Percentiles rank a stretch among this genome's conserved stretches.
These are phyloP conservation scores for Aegle marmelos DNA, from an alignment of 345 rosid species.

Conservation along the genomic window DNA sequence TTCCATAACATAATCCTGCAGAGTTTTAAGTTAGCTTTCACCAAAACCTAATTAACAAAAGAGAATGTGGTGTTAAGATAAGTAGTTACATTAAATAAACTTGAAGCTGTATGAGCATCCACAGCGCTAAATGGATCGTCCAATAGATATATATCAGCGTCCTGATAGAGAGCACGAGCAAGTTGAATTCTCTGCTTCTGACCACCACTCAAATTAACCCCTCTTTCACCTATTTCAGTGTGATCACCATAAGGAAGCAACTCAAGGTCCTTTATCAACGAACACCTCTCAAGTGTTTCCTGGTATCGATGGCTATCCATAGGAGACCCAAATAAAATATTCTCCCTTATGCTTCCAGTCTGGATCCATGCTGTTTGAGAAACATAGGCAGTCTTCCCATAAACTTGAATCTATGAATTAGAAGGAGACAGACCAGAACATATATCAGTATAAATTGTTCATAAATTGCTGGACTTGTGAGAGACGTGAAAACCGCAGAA, in stretches of 20 bases:
- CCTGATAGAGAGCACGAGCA: constrained; percentile 93
- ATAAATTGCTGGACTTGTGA: not conserved
- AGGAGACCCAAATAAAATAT: constrained; percentile 73
- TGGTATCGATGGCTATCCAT: constrained; percentile 69
- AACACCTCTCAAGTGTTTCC: constrained; percentile 74
- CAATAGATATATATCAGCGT: constrained; percentile 84
- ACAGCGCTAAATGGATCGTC: constrained; percentile 98
- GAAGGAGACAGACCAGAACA: not conserved
- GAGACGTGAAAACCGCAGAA: not conserved
- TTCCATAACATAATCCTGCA: constrained; percentile 76
- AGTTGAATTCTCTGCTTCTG: constrained; percentile 97
- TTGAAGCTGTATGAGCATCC: constrained; percentile 92
- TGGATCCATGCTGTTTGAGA: constrained; percentile 98
- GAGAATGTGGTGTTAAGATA: not conserved
- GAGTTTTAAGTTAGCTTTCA: constrained; percentile 24
- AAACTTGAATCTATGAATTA: constrained; percentile 56
- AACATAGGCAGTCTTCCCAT: constrained; percentile 81
- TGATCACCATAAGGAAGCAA: constrained; percentile 82
- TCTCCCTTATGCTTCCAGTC: constrained; percentile 80
- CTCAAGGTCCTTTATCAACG: constrained; percentile 86
- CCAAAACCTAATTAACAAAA: not conserved
- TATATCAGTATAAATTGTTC: not conserved
- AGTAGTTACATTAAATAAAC: constrained; percentile 68
- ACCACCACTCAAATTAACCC: constrained; percentile 97
- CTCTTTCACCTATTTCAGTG: constrained; percentile 97